Percentiles rank a stretch among this genome's conserved stretches.
Evolutionary conservation across 177 flowering plant genomes (phyloP).

Genomic region (Vitis hybrid): DNA sequence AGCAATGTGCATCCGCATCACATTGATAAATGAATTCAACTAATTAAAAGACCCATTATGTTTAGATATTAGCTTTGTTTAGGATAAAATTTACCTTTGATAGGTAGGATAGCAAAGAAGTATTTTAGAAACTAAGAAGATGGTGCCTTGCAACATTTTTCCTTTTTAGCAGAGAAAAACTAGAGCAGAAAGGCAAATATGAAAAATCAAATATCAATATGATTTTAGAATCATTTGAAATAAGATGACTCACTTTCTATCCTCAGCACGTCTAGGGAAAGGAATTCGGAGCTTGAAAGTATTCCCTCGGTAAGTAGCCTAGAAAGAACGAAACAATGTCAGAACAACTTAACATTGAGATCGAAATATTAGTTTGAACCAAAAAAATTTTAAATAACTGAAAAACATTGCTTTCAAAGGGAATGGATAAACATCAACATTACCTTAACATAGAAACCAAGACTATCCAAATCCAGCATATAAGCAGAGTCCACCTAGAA

Average conservation of each 20-base stretch:
- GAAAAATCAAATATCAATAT: background rate
- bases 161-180: background rate
- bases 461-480: constrained; percentile 86
- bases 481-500: constrained; percentile 84
- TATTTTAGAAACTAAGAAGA: background rate
- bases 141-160: background rate
- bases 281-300: constrained; percentile 87
- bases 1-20: no score
- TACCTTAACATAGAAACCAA: constrained; percentile 94
- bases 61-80: no score
- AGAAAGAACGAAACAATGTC: constrained; percentile 10
- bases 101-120: no score
- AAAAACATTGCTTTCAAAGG: background rate
- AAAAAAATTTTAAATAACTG: background rate
- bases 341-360: background rate
- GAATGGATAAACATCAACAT: background rate
- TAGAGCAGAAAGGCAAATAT: background rate
- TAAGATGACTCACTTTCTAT: constrained; percentile 70
- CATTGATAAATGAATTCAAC: no score
- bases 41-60: no score
- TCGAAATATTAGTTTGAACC: background rate
- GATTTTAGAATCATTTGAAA: background rate
- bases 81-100: no score
- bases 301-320: constrained; percentile 76
- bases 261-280: constrained; percentile 85